Evolutionary conservation across 164 flowering plant species (phyloP).

Genomic region (Stephania cephalantha): DNA sequence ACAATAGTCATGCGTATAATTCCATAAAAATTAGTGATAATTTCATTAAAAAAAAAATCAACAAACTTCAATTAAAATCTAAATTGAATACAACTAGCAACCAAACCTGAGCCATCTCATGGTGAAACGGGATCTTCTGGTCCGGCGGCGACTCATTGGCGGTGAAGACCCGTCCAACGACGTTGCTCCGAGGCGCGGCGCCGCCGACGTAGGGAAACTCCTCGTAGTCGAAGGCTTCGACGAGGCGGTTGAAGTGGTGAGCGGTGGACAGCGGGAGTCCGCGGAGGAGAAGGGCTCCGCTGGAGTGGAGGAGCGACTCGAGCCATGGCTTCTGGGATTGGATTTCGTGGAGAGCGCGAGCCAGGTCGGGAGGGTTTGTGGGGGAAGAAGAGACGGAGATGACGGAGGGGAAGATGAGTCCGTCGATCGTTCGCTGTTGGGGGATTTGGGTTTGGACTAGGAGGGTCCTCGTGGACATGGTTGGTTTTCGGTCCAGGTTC

Average conservation of each 20-base stretch:
- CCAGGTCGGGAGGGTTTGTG: neutral
- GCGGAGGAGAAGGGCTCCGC: constrained; percentile 73
- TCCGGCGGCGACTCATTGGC: constrained; percentile 91
- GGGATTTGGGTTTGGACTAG: constrained; percentile 17
- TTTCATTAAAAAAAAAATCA: no score
- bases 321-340: constrained; percentile 42
- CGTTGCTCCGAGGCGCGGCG: constrained; percentile 67
- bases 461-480: neutral
- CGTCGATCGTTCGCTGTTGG: constrained; percentile 20
- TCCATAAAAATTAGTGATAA: no score
- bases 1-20: no score
- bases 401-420: constrained; percentile 36
- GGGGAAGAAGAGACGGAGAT: constrained; percentile 25
- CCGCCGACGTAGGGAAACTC: constrained; percentile 91
- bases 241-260: constrained; percentile 74
- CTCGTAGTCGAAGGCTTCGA: constrained; percentile 78
- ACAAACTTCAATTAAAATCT: no score
- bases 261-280: constrained; percentile 60
- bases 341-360: constrained; percentile 16
- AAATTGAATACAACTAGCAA: no score
- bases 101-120: constrained; percentile 62
- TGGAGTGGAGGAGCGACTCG: constrained; percentile 36
- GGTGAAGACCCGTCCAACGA: constrained; percentile 82
- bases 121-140: constrained; percentile 84
- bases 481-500: neutral